Evolutionary conservation across 495 filamentous ascomycete species (phyloP).

Genomic region (Glarea lozoyensis): DNA sequence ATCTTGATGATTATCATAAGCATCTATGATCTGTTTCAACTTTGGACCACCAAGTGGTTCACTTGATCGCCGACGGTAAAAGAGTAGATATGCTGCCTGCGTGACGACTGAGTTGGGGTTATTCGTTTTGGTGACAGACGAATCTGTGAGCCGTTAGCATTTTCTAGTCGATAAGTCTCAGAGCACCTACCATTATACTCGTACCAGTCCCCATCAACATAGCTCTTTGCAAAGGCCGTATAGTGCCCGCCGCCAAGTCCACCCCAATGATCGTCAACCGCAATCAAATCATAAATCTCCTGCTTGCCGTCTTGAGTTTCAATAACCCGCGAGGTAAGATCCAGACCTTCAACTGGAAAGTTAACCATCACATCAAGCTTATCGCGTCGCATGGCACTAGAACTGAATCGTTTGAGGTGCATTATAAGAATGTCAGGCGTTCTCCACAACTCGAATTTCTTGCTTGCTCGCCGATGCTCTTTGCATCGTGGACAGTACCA

Average conservation of each 20-base stretch:
- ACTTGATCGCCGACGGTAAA: slow-evolving; percentile 82
- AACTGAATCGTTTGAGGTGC: slow-evolving; percentile 91
- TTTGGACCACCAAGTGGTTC: slow-evolving; percentile 66
- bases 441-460: slow-evolving; percentile 96
- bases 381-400: slow-evolving; percentile 62
- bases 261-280: slow-evolving; percentile 90
- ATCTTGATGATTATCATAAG: slow-evolving; percentile 35
- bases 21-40: slow-evolving; percentile 59
- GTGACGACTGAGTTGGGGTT: slow-evolving; percentile 51
- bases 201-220: slow-evolving; percentile 79
- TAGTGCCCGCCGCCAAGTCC: slow-evolving; percentile 91
- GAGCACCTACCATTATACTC: slow-evolving; percentile 81
- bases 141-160: slow-evolving; percentile 48
- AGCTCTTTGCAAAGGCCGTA: slow-evolving; percentile 88
- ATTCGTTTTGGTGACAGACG: slow-evolving; percentile 45
- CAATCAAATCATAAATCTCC: slow-evolving; percentile 84
- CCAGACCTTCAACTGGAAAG: slow-evolving; percentile 81
- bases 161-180: not conserved
- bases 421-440: slow-evolving; percentile 89
- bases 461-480: slow-evolving; percentile 80
- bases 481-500: slow-evolving; percentile 98
- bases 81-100: slow-evolving; percentile 78
- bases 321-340: slow-evolving; percentile 71
- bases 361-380: slow-evolving; percentile 90
- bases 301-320: slow-evolving; percentile 68